Evolutionary conservation across 495 filamentous ascomycete genomes (phyloP), one percentile per base, ranked within the genome.

Genomic region (Corynascus novoguineensis): DNA sequence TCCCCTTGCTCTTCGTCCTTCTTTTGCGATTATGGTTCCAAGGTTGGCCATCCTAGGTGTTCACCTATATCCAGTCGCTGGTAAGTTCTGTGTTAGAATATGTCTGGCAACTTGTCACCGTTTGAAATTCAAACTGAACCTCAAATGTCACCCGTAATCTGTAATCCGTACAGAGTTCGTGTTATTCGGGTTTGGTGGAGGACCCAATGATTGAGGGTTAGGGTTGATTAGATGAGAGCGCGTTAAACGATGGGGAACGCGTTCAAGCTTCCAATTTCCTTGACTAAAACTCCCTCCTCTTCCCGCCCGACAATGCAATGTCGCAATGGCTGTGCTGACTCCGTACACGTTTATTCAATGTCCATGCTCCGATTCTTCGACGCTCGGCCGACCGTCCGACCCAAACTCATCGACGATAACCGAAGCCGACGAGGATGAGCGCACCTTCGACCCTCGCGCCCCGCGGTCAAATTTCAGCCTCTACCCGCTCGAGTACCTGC

Each of bases 311-410:
- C 46, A 32, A 42, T 52, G 40, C 15, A 34, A 10, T 14, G 37
- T 55, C 57, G 49, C 55, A 12, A 93, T 92, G 89, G 82, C 87
- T 27, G 80, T 83, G 31, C 78, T 84, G 29, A 91, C 87, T 62
- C 93, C 93, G 14, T 96, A 95, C 74, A 89, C 88, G 34, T 92
- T 87, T 72, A 89, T 97, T 64, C 87, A 90, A 61, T 98, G 93
- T 68, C 90, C 92, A 42, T 98, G 93, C 71, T 84, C 84, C 53
- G 86, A 95, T 46, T 65, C 73, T 0, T 65, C 73, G 63, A 70
- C 76, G 21, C 69, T 77, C 14, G 64, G 75, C 35, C 72, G 73
- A 25, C 71, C 60, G 25, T 67, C 63, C 62, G 60, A 75, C 68
- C 19, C 69, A 56, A 62, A 67, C 59, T 63, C 63, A 57, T 68